These are phyloP conservation scores for Xylariaceae sp. DNA, from an alignment of 2,329 filamentous ascomycete species.

Conservation along the genomic window DNA sequence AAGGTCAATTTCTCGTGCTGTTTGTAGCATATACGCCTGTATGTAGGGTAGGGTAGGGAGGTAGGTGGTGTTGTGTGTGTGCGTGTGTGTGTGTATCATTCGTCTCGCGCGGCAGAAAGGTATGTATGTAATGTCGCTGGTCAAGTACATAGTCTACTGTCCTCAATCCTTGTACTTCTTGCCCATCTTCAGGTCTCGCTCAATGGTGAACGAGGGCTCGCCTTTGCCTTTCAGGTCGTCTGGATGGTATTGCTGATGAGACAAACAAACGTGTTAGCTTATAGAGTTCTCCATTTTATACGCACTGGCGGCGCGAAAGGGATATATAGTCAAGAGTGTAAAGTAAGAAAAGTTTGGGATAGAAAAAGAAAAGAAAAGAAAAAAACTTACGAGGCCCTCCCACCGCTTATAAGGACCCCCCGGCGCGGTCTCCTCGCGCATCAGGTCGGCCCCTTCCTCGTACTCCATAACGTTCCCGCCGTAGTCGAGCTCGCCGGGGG, in stretches of 20 bases:
- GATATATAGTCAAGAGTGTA: too few relatives aligned
- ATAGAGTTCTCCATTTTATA: not conserved
- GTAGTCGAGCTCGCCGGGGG: conserved; percentile 63
- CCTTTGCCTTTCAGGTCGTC: conserved; percentile 80
- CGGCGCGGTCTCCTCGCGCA: conserved; percentile 62
- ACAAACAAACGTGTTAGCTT: not conserved
- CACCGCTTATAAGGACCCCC: conserved; percentile 77
- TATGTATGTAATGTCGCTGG: too few relatives aligned
- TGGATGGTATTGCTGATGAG: conserved; percentile 57
- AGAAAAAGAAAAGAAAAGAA: not conserved
- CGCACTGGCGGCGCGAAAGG: not conserved
- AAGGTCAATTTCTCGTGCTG: too few relatives aligned
- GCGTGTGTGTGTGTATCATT: too few relatives aligned
- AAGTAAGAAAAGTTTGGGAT: not conserved
- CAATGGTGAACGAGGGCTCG: conserved; percentile 67
- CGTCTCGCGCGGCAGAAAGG: too few relatives aligned
- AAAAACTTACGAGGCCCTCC: conserved; percentile 60
- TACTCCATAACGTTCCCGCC: conserved; percentile 70
- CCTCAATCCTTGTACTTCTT: conserved; percentile 42
- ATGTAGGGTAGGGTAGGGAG: too few relatives aligned
- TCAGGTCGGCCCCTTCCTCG: conserved; percentile 79
- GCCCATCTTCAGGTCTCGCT: conserved; percentile 58
- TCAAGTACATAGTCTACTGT: not conserved
- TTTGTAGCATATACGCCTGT: too few relatives aligned
- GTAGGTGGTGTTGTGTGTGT: too few relatives aligned